Evolutionary conservation across 1,284 basidiomycete genomes (phyloP), one percentile per base, ranked within the genome.

Genomic region (Lentinula novae-zelandiae): DNA sequence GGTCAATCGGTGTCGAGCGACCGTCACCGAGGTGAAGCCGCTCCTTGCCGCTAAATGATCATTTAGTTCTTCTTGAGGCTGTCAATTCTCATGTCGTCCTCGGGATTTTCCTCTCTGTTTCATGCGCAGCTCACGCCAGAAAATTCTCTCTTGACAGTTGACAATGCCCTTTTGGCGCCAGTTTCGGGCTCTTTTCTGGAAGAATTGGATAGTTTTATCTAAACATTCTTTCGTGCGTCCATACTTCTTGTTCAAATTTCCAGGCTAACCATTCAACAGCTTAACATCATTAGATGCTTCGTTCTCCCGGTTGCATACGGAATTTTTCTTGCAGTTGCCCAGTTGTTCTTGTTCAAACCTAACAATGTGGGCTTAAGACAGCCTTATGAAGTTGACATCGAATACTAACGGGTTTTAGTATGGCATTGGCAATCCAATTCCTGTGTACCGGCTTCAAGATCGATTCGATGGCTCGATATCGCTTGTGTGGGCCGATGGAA

Each of bases 181-280:
- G 73, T 82, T 87, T 63, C 71, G 71, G 9, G 85, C 83, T 3
- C 72, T 92, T 44, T 81, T 84, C 59, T 80, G 83, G 78, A 92
- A 92, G 79, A 91, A 92, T 66, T 89, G 85, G 86, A 89, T 87
- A 57, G 79, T 88, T 15, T 71, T 87, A 34, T 81, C 79, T 20
- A 86, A 83, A 69, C 85, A 86, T 70, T 80, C 84, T 60, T 74
- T 84, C 67, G 87, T 89, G 68, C 71, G 86, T 78, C 31, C 6
- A 53, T 31, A 6, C 2, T n/a, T 6, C 3, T 31, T n/a, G 6
- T n/a, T 17, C 5, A 34, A 22, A 27, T 53, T n/a, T 39, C 31
- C n/a, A 9, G 15, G 12, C 9, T 34, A 20, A 27, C 44, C 36
- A 10, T 42, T 34, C 44, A 36, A 48, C 36, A 86, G 84, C 72